These are phyloP conservation scores for Penicillium glabrum DNA, from an alignment of 2,329 filamentous ascomycete genomes.

Conservation along the genomic window DNA sequence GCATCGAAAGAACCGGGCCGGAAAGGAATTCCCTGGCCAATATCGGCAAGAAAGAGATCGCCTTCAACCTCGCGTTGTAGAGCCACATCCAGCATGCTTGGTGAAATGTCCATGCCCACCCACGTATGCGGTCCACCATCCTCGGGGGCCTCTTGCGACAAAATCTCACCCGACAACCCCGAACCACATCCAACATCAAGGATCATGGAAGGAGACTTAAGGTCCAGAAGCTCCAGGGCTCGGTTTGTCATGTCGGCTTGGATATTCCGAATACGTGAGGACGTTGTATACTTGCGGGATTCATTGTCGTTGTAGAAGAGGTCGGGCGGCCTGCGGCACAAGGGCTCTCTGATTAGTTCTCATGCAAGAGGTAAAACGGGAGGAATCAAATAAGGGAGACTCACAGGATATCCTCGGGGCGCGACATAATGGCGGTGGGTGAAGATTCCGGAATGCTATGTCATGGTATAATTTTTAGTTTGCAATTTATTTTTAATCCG, in stretches of 20 bases:
- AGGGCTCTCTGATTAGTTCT: not conserved
- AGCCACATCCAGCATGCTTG: constrained; percentile 95
- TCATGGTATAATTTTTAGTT: constrained; percentile 4
- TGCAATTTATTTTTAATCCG: not conserved
- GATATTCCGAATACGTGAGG: constrained; percentile 91
- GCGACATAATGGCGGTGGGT: constrained; percentile 72
- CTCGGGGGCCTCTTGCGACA: constrained; percentile 67
- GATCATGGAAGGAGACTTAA: constrained; percentile 77
- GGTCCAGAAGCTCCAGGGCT: constrained; percentile 85
- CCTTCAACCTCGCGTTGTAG: constrained; percentile 89
- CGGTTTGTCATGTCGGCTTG: constrained; percentile 93
- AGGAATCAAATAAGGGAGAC: constrained; percentile 20
- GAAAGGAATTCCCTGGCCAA: constrained; percentile 93
- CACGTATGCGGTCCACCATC: constrained; percentile 87
- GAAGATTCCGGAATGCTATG: constrained; percentile 1
- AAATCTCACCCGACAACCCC: constrained; percentile 89
- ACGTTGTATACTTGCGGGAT: constrained; percentile 96
- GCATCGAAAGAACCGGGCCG: constrained; percentile 90
- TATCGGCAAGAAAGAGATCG: constrained; percentile 90
- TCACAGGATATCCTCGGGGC: constrained; percentile 92
- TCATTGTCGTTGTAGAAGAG: constrained; percentile 96
- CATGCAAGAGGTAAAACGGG: not conserved
- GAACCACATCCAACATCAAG: constrained; percentile 97
- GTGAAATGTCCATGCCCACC: constrained; percentile 95
- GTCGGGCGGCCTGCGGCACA: constrained; percentile 71